Base-by-base conservation (phyloP, 225 moss, liverwort and hornwort genomes). In the Antitrichia curtipendula region DNA sequence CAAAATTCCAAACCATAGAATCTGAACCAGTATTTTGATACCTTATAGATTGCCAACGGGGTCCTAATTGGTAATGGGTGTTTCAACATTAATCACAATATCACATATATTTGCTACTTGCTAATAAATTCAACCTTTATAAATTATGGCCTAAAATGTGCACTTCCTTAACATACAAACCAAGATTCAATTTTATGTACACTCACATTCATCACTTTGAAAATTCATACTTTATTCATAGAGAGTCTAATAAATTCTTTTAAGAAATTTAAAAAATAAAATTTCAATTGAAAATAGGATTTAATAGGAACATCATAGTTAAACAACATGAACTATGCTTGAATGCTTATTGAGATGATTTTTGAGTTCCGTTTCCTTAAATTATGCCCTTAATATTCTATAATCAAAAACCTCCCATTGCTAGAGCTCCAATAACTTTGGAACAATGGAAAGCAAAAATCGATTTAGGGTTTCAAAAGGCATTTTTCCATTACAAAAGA, bases 121-220 rank as follows among this genome's bases (percentile, higher is more conserved):
- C 0, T 40, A 10, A 13, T 40, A 40, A 41, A 70, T 41, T 9
- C 41, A 70, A 16, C 25, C 14, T 5, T 70, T 70, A 15, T 15
- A 25, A 70, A 25, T 70, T 41, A 25, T 41, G 3, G 25, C 13
- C 0, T 41, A 0, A 70, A 70, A 70, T 41, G 0, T 15, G 5
- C 8, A 70, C 70, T 41, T 25, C 41, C 15, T 69, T 41, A 25
- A 15, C 15, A 70, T 41, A 4, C 8, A 41, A 70, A 25, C 7
- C 9, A 13, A 41, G 1, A 16, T 0, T 25, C 70, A 70, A 25
- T 41, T 43, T 15, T 40, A 9, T 0, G 0, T 24, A 24, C 4
- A 13, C 9, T 71, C 7, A 40, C 14, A 69, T 24, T 40, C 8
- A 40, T 69, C 8, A 24, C 25, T 70, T 41, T 70, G 41, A 15